Evolutionary conservation across 202 grass and related monocot genomes (phyloP).

Genomic region (Dendrocalamus latiflorus): DNA sequence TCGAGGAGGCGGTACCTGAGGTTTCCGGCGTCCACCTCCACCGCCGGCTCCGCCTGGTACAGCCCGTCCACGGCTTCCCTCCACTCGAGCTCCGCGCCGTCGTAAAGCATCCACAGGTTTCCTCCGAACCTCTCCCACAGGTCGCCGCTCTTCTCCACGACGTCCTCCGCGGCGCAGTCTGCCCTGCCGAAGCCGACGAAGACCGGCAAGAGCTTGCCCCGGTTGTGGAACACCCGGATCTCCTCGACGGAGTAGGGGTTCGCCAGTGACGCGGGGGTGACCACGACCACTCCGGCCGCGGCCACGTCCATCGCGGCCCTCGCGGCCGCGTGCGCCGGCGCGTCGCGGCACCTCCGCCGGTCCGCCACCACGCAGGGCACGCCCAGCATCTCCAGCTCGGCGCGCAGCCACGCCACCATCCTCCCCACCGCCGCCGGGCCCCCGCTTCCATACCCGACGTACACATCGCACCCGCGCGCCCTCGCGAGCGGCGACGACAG

Average conservation of each 20-base stretch:
- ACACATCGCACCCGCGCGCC: slow-evolving; percentile 43
- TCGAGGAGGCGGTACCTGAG: slow-evolving; percentile 35
- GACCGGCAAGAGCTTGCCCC: slow-evolving; percentile 37
- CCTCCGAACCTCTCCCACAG: slow-evolving; percentile 48
- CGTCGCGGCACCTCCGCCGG: slow-evolving; percentile 24
- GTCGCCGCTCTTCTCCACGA: slow-evolving; percentile 26
- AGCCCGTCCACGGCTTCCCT: slow-evolving; percentile 31
- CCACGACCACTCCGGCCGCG: slow-evolving; percentile 25
- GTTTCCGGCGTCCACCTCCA: slow-evolving; percentile 18
- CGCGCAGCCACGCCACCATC: slow-evolving; percentile 46
- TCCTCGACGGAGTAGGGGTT: slow-evolving; percentile 50
- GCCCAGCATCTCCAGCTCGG: slow-evolving; percentile 55
- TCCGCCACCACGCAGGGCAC: slow-evolving; percentile 30
- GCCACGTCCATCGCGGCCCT: slow-evolving; percentile 40
- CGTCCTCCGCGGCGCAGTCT: slow-evolving; percentile 25
- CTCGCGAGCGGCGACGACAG: neutral
- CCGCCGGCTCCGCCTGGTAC: neutral
- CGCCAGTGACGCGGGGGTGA: slow-evolving; percentile 32
- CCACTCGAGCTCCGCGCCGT: slow-evolving; percentile 39
- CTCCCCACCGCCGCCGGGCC: neutral
- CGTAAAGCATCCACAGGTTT: slow-evolving; percentile 36
- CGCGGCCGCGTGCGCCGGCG: slow-evolving; percentile 8
- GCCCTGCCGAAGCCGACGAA: slow-evolving; percentile 33
- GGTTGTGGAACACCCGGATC: slow-evolving; percentile 25
- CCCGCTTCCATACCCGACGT: slow-evolving; percentile 25